Base-by-base conservation (phyloP, 345 rosid species). In the Crucihimalaya himalaica region DNA sequence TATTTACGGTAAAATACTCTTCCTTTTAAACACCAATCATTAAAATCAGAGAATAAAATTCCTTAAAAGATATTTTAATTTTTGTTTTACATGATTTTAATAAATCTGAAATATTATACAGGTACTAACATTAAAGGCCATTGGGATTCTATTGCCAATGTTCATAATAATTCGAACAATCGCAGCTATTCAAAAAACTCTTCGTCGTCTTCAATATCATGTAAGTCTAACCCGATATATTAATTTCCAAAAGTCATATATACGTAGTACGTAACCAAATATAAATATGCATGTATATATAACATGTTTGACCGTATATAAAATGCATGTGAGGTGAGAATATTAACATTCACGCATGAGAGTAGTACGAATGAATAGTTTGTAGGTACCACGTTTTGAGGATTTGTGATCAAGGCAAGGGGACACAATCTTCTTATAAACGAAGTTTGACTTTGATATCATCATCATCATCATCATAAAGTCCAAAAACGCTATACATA, bases 91-190 rank as follows among this genome's bases (percentile, higher is more conserved):
- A 5, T 4, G 9, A 2, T 61, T 8, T 23, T 64, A 6, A 46
- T 21, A 46, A 4, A 13, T 31, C 8, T 40, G 19, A 39, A 54
- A 9, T 12, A 32, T 3, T 3, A 40, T 74, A 47, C 82, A 95
- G 99, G 78, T 89, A 61, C 81, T 95, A 61, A 20, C 87, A 42
- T 68, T 91, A 10, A 87, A 90, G 68, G 82, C 85, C 3, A 75
- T 83, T 57, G 99, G 99, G 18, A 92, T 91, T 56, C 16, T 92
- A 70, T 71, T 92, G 20, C 99, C 97, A 11, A 85, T 89, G 96
- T 88, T 80, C 63, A 11, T 87, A 59, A 63, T 95, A 75, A 55
- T 87, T 53, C 81, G 83, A 66, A 80, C 81, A 39, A 86, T 95
- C 56, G 45, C 86, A 25, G 85, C 87, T 10, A 59, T 95, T 74